phyloP scores from a whole-genome alignment of 1,139 yeast species.

The Pneumocystis wakefieldiae region DNA sequence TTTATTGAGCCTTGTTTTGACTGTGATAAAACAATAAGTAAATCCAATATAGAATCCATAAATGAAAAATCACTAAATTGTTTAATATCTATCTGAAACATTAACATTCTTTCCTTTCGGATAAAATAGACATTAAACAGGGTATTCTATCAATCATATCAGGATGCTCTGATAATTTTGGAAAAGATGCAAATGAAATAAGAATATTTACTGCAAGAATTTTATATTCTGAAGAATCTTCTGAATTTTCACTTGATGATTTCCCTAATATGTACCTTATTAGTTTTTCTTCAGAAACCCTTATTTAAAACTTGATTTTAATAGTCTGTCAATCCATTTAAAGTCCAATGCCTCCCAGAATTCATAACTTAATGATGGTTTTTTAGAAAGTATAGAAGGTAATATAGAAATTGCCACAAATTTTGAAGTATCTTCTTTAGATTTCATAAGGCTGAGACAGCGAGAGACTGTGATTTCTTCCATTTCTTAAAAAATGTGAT shows the following conservation, averaged over 20 bases:
- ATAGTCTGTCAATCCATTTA: slow-evolving; percentile 5
- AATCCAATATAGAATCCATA: neutral
- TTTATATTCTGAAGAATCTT: slow-evolving; percentile 2
- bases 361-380: neutral
- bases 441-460: slow-evolving; percentile 6
- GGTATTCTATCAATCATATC: slow-evolving; percentile 5
- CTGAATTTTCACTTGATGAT: neutral
- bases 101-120: neutral
- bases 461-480: neutral
- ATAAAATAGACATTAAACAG: neutral
- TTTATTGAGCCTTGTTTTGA: neutral
- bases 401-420: slow-evolving; percentile 9
- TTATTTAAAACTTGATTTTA: neutral
- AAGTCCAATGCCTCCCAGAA: slow-evolving; percentile 6
- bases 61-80: neutral
- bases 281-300: neutral
- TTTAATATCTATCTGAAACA: neutral
- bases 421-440: slow-evolving; percentile 7
- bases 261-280: neutral
- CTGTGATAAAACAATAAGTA: neutral
- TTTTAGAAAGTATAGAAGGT: slow-evolving; percentile 3
- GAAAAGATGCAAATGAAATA: slow-evolving; percentile 3
- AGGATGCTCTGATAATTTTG: neutral
- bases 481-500: neutral
- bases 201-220: slow-evolving; percentile 6